These are phyloP conservation scores for Silene uniflora DNA, from an alignment of 148 eudicot genomes.

Conservation along the genomic window DNA sequence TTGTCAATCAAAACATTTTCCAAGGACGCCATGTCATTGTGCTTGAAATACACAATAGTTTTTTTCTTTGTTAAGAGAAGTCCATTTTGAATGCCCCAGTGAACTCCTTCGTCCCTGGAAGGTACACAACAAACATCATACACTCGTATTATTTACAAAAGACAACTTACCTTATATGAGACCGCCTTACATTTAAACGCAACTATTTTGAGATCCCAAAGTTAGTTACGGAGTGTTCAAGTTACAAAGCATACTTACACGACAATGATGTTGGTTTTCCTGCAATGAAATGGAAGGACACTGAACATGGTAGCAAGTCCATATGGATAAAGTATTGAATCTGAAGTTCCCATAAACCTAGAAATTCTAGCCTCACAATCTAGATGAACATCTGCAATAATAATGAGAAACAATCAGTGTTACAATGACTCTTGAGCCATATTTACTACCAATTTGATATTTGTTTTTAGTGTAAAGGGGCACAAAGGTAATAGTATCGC, in stretches of 20 bases:
- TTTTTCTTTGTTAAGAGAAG: constrained; percentile 77
- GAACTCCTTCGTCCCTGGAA: constrained; percentile 92
- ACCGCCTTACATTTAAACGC: too few relatives aligned
- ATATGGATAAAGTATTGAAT: constrained; percentile 86
- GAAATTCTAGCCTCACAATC: constrained; percentile 95
- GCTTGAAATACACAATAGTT: constrained; percentile 64
- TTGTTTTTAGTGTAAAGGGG: too few relatives aligned
- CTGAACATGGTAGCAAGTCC: constrained; percentile 96
- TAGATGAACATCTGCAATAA: constrained; percentile 76
- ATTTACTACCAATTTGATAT: too few relatives aligned
- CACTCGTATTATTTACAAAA: constrained; percentile 6
- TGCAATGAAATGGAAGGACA: constrained; percentile 81
- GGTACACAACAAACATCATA: neutral
- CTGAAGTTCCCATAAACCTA: constrained; percentile 83
- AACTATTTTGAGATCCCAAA: too few relatives aligned
- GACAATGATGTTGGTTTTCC: constrained; percentile 74
- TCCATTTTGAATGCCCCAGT: constrained; percentile 98
- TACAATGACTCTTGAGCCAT: too few relatives aligned
- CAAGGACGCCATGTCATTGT: constrained; percentile 78
- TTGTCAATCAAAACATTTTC: constrained; percentile 18
- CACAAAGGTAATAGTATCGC: too few relatives aligned
- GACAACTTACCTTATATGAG: too few relatives aligned
- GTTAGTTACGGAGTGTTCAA: too few relatives aligned
- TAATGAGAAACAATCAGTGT: neutral
- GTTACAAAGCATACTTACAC: constrained; percentile 45